A percentile compares a stretch with the other conserved stretches of the same genome.
These are phyloP conservation scores for Lepraria neglecta DNA, from an alignment of 495 filamentous ascomycete genomes.

Conservation along the genomic window DNA sequence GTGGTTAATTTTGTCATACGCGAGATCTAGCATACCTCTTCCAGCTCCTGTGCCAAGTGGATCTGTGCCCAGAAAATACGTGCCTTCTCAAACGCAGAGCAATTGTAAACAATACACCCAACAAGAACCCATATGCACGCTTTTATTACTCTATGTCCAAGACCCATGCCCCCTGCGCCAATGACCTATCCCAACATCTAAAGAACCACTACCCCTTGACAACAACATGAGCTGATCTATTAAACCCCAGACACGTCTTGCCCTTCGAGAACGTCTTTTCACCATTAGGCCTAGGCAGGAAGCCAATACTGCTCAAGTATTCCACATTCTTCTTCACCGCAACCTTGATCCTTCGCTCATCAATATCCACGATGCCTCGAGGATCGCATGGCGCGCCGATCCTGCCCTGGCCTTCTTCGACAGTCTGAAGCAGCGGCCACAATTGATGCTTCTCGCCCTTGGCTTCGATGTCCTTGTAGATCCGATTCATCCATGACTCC, in stretches of 20 bases:
- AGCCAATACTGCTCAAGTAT: constrained; percentile 23
- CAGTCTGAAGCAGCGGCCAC: constrained; percentile 31
- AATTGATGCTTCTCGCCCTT: constrained; percentile 28
- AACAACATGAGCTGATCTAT: not conserved
- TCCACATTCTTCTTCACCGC: constrained; percentile 27
- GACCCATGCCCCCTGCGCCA: not conserved
- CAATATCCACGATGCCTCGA: constrained; percentile 3
- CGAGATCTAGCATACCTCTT: too few relatives aligned
- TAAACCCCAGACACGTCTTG: not conserved
- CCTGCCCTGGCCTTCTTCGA: constrained; percentile 28
- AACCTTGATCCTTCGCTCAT: constrained; percentile 17
- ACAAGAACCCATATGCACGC: too few relatives aligned
- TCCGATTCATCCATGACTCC: constrained; percentile 22
- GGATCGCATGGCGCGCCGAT: constrained; percentile 18
- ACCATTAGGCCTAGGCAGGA: not conserved
- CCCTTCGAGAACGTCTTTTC: not conserved
- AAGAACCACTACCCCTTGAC: not conserved
- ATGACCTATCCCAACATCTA: too few relatives aligned
- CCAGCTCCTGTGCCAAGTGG: too few relatives aligned
- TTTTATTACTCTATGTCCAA: too few relatives aligned
- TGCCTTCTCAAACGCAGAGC: too few relatives aligned
- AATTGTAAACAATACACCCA: too few relatives aligned
- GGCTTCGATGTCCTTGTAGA: constrained; percentile 24
- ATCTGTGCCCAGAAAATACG: too few relatives aligned
- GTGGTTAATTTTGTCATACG: too few relatives aligned